Evolutionary conservation across 805 yeast species (phyloP).

Genomic region (Myxozyma nipponensis): DNA sequence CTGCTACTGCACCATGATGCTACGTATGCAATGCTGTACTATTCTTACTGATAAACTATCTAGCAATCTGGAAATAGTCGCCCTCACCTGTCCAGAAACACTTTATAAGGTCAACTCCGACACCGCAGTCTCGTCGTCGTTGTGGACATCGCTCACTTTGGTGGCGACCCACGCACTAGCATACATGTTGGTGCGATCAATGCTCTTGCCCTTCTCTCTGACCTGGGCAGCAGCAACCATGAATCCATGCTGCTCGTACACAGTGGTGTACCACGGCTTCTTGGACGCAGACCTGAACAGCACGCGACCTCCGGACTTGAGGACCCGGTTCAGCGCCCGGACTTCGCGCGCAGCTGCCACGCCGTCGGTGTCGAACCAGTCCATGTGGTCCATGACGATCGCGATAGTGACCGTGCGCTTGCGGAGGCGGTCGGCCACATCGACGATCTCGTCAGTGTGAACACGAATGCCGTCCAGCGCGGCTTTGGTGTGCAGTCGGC

Average conservation of each 20-base stretch:
- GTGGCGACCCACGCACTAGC: constrained; percentile 74
- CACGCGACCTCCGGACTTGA: constrained; percentile 67
- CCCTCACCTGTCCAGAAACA: too few relatives aligned
- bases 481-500: constrained; percentile 44
- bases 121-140: constrained; percentile 8
- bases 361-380: constrained; percentile 74
- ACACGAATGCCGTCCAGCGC: constrained; percentile 69
- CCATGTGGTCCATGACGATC: constrained; percentile 88
- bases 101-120: too few relatives aligned
- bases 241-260: constrained; percentile 66
- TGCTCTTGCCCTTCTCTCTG: constrained; percentile 58
- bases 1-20: too few relatives aligned
- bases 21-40: too few relatives aligned
- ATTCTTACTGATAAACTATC: too few relatives aligned
- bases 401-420: constrained; percentile 67
- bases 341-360: constrained; percentile 64
- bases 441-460: constrained; percentile 75
- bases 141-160: constrained; percentile 19
- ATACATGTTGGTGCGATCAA: constrained; percentile 82
- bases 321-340: constrained; percentile 56
- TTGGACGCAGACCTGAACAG: constrained; percentile 70
- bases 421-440: constrained; percentile 65
- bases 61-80: too few relatives aligned
- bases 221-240: constrained; percentile 65
- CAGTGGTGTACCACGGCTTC: constrained; percentile 72